phyloP scores from a whole-genome alignment of 805 yeast genomes.

The Jamesozyma spencerorum region DNA sequence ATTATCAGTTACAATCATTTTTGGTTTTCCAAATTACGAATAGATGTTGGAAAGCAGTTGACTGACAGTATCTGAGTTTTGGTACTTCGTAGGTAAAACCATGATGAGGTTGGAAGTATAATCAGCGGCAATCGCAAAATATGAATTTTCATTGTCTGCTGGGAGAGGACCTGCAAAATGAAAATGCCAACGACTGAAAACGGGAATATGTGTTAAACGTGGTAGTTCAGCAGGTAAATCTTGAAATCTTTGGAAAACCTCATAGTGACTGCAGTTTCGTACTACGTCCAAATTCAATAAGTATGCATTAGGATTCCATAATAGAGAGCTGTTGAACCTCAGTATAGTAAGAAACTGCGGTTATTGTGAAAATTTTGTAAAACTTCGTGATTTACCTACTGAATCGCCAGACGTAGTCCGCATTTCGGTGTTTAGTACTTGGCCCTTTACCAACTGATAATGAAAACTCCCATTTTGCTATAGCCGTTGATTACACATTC shows the following conservation, averaged over 20 bases:
- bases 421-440: background rate
- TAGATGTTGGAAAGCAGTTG: no score
- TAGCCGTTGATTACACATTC: conserved; percentile 3
- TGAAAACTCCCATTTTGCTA: background rate
- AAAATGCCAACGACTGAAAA: conserved; percentile 2
- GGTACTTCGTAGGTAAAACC: no score
- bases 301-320: conserved; percentile 2
- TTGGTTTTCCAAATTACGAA: background rate
- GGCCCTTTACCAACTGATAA: conserved; percentile 1
- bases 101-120: conserved; percentile 3
- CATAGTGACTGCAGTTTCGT: background rate
- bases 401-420: background rate
- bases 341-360: background rate
- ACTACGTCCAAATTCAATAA: background rate
- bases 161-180: conserved; percentile 3
- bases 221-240: conserved; percentile 1
- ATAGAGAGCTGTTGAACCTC: background rate
- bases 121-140: conserved; percentile 2
- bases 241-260: background rate
- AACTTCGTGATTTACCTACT: background rate
- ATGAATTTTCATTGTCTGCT: background rate
- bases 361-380: conserved; percentile 1
- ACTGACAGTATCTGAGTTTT: no score
- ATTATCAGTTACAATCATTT: background rate
- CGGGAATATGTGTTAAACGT: background rate